phyloP scores from a whole-genome alignment of 306 rosid species.

The Trifolium repens region DNA sequence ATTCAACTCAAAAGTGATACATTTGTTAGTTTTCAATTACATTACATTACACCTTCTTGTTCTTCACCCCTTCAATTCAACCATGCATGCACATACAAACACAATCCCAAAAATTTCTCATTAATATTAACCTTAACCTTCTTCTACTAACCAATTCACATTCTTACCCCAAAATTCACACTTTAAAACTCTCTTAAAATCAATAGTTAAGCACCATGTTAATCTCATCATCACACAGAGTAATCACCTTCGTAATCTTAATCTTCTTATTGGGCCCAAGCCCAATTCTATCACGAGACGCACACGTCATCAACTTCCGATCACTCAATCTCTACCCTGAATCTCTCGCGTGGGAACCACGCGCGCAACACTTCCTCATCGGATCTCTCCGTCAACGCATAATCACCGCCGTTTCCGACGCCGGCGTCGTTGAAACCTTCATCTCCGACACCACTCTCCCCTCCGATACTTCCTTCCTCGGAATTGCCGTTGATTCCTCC shows the following conservation, averaged over 20 bases:
- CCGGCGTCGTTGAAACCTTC: conserved; percentile 69
- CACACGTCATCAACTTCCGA: conserved; percentile 71
- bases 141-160: neutral
- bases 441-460: conserved; percentile 68
- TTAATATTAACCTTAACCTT: neutral
- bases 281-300: conserved; percentile 45
- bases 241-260: neutral
- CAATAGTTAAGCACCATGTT: conserved; percentile 24
- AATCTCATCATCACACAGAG: conserved; percentile 20
- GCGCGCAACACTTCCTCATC: conserved; percentile 74
- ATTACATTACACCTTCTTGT: neutral
- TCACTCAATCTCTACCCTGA: conserved; percentile 70
- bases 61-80: neutral
- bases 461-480: conserved; percentile 54
- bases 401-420: conserved; percentile 70
- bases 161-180: neutral
- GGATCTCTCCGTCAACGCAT: conserved; percentile 60
- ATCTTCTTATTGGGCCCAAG: conserved; percentile 7
- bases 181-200: neutral
- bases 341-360: conserved; percentile 71
- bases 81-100: neutral
- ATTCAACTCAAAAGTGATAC: neutral
- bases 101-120: neutral
- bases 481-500: conserved; percentile 62
- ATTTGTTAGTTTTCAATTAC: neutral